Evolutionary conservation across 768 basidiomycete species (phyloP).

Genomic region (Asterophora lycoperdoides): DNA sequence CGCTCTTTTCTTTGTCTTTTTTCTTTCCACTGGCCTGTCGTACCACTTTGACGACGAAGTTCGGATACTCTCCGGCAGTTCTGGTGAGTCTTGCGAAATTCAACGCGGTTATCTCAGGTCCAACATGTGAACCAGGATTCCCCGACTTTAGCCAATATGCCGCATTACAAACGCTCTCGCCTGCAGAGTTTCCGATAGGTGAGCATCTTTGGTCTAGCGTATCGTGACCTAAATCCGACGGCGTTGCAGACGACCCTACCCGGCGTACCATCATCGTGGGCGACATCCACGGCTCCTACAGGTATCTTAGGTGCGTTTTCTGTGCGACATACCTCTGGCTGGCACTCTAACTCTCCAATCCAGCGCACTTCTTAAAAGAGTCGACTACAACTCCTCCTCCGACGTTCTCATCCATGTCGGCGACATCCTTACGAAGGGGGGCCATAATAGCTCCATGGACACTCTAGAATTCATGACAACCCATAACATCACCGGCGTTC

Average conservation of each 20-base stretch:
- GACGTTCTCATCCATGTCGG: conserved; percentile 83
- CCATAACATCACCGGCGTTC: conserved; percentile 69
- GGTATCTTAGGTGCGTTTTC: conserved; percentile 56
- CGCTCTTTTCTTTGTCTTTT: conserved; percentile 38
- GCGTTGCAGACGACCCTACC: conserved; percentile 40
- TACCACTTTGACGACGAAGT: conserved; percentile 5
- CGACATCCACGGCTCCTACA: conserved; percentile 83
- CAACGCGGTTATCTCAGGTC: too few species aligned
- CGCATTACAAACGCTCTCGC: conserved; percentile 37
- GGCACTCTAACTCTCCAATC: conserved; percentile 2
- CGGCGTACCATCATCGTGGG: conserved; percentile 74
- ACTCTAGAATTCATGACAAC: conserved; percentile 62
- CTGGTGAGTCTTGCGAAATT: too few species aligned
- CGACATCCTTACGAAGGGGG: conserved; percentile 74
- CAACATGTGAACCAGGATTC: conserved; percentile 24
- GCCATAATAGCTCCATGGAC: conserved; percentile 52
- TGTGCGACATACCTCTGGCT: neutral
- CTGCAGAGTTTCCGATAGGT: conserved; percentile 55
- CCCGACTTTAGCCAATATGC: conserved; percentile 58
- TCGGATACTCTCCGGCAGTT: too few species aligned
- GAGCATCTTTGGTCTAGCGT: neutral
- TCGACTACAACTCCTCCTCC: conserved; percentile 52
- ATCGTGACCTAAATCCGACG: neutral
- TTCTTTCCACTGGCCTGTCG: conserved; percentile 34
- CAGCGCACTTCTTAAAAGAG: conserved; percentile 58